Evolutionary conservation across 495 filamentous ascomycete genomes (phyloP).

Genomic region (Bryoglossum gracile): DNA sequence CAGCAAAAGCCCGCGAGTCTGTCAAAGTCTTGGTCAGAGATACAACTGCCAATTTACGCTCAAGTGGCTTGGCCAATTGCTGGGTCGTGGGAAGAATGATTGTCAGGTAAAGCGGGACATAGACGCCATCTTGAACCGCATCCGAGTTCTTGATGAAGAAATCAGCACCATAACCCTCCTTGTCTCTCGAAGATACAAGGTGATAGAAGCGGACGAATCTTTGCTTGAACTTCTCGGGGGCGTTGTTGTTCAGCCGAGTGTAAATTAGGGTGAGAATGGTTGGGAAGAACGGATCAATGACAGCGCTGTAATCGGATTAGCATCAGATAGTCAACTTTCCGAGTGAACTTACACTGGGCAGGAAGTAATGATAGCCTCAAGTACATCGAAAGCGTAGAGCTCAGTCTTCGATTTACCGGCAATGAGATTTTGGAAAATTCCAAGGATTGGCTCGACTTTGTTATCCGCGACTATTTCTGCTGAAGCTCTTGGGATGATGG

Average conservation of each 20-base stretch:
- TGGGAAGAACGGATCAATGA: constrained; percentile 68
- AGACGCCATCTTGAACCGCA: constrained; percentile 70
- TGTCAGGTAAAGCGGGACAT: constrained; percentile 72
- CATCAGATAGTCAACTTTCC: not conserved
- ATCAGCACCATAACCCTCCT: constrained; percentile 76
- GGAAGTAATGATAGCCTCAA: constrained; percentile 67
- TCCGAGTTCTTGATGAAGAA: constrained; percentile 79
- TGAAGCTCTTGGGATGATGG: constrained; percentile 71
- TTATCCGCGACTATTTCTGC: constrained; percentile 64
- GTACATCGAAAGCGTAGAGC: constrained; percentile 75
- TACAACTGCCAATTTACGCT: constrained; percentile 89
- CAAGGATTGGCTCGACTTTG: constrained; percentile 71
- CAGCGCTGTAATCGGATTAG: constrained; percentile 38
- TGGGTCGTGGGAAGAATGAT: constrained; percentile 84
- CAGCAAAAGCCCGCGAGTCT: constrained; percentile 71
- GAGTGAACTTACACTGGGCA: constrained; percentile 56
- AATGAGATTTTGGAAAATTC: constrained; percentile 87
- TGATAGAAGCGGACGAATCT: constrained; percentile 90
- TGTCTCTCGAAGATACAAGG: constrained; percentile 69
- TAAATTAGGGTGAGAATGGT: constrained; percentile 76
- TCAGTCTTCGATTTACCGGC: constrained; percentile 60
- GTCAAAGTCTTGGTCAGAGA: constrained; percentile 85
- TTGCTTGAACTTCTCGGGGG: constrained; percentile 69
- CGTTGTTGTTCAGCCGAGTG: constrained; percentile 63
- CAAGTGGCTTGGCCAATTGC: constrained; percentile 74